Base-by-base conservation (phyloP, 225 moss, liverwort and hornwort genomes). In the Physcomitrellopsis africana region DNA sequence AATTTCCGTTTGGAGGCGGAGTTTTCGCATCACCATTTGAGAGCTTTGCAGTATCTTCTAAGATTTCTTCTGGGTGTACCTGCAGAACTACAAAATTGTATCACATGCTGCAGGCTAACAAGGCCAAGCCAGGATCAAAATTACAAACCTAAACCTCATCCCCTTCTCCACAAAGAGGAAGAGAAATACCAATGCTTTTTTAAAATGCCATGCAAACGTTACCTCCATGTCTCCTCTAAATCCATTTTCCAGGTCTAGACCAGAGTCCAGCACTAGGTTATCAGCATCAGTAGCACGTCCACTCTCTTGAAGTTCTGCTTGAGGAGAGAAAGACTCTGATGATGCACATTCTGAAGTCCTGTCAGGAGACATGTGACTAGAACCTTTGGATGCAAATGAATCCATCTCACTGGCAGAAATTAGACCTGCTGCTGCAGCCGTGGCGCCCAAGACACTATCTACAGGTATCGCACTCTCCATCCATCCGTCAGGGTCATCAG, bases 401-500 rank as follows among this genome's bases (percentile, higher is more conserved):
- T 81, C 66, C 44, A 87, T 85, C 62, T 89, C 85, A 79, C 77
- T 84, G 51, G 85, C 89, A 24, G 92, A 87, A 71, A 92, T 92
- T 17, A 92, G 69, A 47, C 92, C 92, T 54, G 92, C 89, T 15
- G 87, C 92, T 19, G 89, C 89, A 76, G 92, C 92, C 19, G 92
- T 92, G 60, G 92, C 92, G 66, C 92, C 92, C 46, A 92, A 67
- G 15, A 92, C 92, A 79, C 87, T 89, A 37, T 86, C 80, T 49
- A 89, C 85, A 41, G 92, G 92, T 32, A 92, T 92, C 46, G 92
- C 92, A 73, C 87, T 86, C 47, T 92, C 92, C 92, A 92, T 92
- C 92, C 92, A 92, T 48, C 89, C 81, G 67, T 92, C 80, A 7
- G 92, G 87, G 67, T 92, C 87, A 72, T 89, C 87, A 32, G 75